These are phyloP conservation scores for Drosera spatulata DNA, from an alignment of 179 eudicot genomes.

Conservation along the genomic window DNA sequence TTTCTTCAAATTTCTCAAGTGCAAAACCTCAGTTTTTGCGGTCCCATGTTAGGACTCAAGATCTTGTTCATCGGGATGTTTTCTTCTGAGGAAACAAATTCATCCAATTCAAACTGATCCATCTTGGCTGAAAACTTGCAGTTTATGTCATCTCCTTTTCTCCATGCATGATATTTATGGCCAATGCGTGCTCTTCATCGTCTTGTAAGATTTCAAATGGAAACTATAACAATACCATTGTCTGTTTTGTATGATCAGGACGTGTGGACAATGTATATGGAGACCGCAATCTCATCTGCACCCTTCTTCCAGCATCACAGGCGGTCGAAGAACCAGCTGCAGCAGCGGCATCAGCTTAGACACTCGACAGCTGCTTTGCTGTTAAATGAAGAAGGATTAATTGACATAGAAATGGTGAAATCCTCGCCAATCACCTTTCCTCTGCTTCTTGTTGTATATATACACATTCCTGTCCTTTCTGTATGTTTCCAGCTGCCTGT, in stretches of 20 bases:
- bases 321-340: constrained; percentile 74
- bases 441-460: not conserved
- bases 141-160: too few species aligned
- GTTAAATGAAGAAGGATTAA: not conserved
- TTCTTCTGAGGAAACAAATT: too few species aligned
- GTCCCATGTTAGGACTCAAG: too few species aligned
- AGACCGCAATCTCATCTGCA: constrained; percentile 90
- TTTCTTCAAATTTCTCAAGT: not conserved
- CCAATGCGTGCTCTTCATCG: too few species aligned
- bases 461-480: not conserved
- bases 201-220: too few species aligned
- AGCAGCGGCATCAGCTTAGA: constrained; percentile 2
- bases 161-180: too few species aligned
- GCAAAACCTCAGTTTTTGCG: too few species aligned
- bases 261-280: constrained; percentile 97
- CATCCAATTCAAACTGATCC: too few species aligned
- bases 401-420: not conserved
- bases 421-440: not conserved
- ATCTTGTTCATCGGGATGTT: too few species aligned
- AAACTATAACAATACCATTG: not conserved
- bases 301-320: constrained; percentile 63
- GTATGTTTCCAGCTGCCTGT: not conserved
- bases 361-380: not conserved
- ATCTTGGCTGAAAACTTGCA: too few species aligned
- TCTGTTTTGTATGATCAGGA: constrained; percentile 24